Percentiles rank a stretch among this genome's conserved stretches.
Conservation (phyloP, 495 filamentous ascomycete genomes). For the Diplogelasinospora grovesii region DNA sequence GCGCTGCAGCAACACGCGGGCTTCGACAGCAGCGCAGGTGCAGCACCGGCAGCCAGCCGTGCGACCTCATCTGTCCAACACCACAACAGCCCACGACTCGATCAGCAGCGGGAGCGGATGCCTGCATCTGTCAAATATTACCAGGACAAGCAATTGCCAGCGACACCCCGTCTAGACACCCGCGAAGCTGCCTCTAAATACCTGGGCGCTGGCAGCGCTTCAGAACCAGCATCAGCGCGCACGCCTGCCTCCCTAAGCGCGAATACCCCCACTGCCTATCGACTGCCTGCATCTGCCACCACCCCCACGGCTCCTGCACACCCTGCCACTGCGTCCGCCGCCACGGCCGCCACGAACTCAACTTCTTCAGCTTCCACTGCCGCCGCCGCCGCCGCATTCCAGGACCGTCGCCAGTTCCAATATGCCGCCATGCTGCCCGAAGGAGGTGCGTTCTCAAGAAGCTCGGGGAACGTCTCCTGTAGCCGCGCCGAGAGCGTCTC, state of each 20-base stretch:
- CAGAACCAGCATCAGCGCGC: slow-evolving; percentile 23
- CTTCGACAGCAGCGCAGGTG: slow-evolving; percentile 8
- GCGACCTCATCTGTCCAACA: slow-evolving; percentile 5
- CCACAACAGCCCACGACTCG: slow-evolving; percentile 10
- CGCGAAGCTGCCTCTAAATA: slow-evolving; percentile 21
- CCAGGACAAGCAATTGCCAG: slow-evolving; percentile 31
- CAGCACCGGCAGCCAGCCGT: slow-evolving; percentile 1
- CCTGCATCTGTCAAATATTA: slow-evolving; percentile 21
- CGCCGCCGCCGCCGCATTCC: slow-evolving; percentile 8
- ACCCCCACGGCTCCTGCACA: slow-evolving; percentile 6
- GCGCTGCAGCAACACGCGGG: slow-evolving; percentile 10
- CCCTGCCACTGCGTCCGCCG: slow-evolving; percentile 10
- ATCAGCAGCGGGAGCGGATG: slow-evolving; percentile 21
- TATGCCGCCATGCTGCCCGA: slow-evolving; percentile 34
- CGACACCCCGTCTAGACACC: slow-evolving; percentile 29
- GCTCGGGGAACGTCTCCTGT: slow-evolving; percentile 12
- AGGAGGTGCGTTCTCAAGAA: slow-evolving; percentile 19
- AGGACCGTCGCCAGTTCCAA: slow-evolving; percentile 24
- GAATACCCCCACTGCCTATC: not conserved
- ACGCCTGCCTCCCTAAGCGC: slow-evolving; percentile 16
- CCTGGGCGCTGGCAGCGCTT: slow-evolving; percentile 21
- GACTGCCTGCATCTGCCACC: slow-evolving; percentile 19
- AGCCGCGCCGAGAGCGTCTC: slow-evolving; percentile 35
- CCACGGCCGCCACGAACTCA: slow-evolving; percentile 8
- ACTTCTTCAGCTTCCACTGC: slow-evolving; percentile 11